phyloP scores from a whole-genome alignment of 768 basidiomycete genomes.

The Lenzites betulinus region DNA sequence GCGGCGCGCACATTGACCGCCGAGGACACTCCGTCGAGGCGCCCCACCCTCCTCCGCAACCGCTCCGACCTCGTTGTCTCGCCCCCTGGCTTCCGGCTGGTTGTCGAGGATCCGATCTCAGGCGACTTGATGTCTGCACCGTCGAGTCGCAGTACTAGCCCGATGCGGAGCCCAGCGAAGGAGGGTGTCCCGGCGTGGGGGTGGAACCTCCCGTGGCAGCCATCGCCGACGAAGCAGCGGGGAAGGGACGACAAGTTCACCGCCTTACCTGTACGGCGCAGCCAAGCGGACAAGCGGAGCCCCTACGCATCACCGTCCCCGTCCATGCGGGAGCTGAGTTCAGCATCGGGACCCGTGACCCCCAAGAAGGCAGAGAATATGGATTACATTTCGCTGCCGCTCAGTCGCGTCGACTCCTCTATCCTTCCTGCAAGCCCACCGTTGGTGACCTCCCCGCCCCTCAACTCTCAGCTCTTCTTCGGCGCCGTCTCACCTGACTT shows the following conservation, averaged over 20 bases:
- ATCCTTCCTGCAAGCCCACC: slow-evolving; percentile 59
- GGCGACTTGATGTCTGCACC: slow-evolving; percentile 19
- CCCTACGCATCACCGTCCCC: slow-evolving; percentile 18
- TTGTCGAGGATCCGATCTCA: slow-evolving; percentile 38
- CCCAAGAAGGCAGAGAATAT: not conserved
- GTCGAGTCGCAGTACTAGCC: not conserved
- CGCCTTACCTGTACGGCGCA: slow-evolving; percentile 38
- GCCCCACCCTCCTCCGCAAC: slow-evolving; percentile 1
- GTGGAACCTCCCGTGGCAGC: slow-evolving; percentile 26
- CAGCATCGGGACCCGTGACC: not conserved
- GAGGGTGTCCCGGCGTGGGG: slow-evolving; percentile 17
- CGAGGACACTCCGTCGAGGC: slow-evolving; percentile 25
- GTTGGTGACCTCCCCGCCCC: slow-evolving; percentile 54
- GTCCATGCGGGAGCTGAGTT: slow-evolving; percentile 17
- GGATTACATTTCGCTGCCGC: not conserved
- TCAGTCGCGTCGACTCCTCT: slow-evolving; percentile 35
- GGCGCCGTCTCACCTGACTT: slow-evolving; percentile 20
- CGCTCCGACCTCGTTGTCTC: slow-evolving; percentile 16
- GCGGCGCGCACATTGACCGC: slow-evolving; percentile 10
- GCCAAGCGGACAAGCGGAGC: slow-evolving; percentile 31
- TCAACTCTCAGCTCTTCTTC: slow-evolving; percentile 60
- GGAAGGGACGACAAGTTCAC: slow-evolving; percentile 43
- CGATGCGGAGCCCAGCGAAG: slow-evolving; percentile 10
- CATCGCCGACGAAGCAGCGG: slow-evolving; percentile 15
- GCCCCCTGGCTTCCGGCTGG: slow-evolving; percentile 46